Base-by-base conservation (phyloP, 73 alveolate species). In the Paramecium tetraurelia region DNA sequence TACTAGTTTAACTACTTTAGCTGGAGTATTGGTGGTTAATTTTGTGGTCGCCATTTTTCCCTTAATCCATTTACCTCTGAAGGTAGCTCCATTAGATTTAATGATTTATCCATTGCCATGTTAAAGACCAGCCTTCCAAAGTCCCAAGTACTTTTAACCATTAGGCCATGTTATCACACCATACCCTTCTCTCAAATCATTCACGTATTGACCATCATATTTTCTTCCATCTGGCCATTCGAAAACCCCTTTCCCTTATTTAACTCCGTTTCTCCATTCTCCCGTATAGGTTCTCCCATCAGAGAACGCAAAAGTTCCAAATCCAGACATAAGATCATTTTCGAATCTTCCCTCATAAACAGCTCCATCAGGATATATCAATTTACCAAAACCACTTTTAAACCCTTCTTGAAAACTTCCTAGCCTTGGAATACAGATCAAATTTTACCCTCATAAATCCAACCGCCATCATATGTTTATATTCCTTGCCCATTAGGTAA, bases 401-500 rank as follows among this genome's bases (percentile, higher is more conserved):
- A 89, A 44, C 57, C 85, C 95, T 7, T 68, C 43, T 33, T 85
- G 68, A 48, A 68, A 86, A 21, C 53, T 77, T 41, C 93, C 93
- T 86, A 90, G 58, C 35, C 93, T 77, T 63, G 41, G 70, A 70
- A 44, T 44, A 63, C 71, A 70, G 76, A 21, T 50, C 53, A 44
- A 27, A 21, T 43, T 58, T 22, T 46, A 44, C 94, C 99, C 71
- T 92, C 97, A 98, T 99, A 97, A n/a, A 41, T 85, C 43, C 94
- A 94, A 53, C 98, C 97, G 20, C 97, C 95, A 7, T 95, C 70
- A 86, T 96, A 98, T 36, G 90, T 58, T 84, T 95, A 96, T 21
- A 75, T 94, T 21, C 99, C 99, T 21, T 80, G 92, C 0, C 99
- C 99, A 92, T 92, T 92, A 96, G 95, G 96, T 83, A 85, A 57